phyloP scores from a whole-genome alignment of 164 flowering plant genomes.

The Macadamia integrifolia region DNA sequence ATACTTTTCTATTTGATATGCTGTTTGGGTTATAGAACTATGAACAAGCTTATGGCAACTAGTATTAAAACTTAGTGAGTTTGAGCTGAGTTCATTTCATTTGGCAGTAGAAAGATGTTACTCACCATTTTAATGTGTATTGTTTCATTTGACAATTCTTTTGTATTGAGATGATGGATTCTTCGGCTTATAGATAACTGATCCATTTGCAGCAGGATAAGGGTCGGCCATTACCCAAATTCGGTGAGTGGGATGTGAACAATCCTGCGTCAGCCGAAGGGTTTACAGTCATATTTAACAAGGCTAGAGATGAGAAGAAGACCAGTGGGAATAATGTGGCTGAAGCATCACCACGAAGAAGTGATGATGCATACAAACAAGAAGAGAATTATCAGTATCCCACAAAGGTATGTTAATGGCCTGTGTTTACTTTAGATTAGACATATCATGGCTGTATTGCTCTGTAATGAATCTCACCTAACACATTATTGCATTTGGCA shows the following conservation, averaged over 20 bases:
- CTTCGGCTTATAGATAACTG: neutral
- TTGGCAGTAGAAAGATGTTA: too few relatives aligned
- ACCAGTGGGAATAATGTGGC: constrained; percentile 27
- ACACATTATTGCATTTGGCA: constrained; percentile 12
- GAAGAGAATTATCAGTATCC: constrained; percentile 16
- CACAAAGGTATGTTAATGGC: constrained; percentile 12
- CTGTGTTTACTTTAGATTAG: neutral
- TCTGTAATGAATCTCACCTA: neutral
- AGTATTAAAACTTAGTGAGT: too few relatives aligned
- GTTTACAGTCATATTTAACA: constrained; percentile 68
- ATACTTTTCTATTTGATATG: too few relatives aligned
- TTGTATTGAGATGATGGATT: too few relatives aligned
- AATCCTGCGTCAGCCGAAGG: constrained; percentile 73
- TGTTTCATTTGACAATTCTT: too few relatives aligned
- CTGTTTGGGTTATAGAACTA: too few relatives aligned
- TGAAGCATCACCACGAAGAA: constrained; percentile 22
- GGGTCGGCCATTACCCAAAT: constrained; percentile 63
- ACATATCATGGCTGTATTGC: neutral
- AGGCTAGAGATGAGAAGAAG: constrained; percentile 76
- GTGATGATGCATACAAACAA: constrained; percentile 17
- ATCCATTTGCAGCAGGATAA: constrained; percentile 32
- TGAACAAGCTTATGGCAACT: too few relatives aligned
- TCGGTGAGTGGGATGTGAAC: constrained; percentile 83
- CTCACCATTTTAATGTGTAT: too few relatives aligned
- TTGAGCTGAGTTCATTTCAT: too few relatives aligned